Conservation (phyloP, 2,329 filamentous ascomycete species). For the Trichothecium sympodiale region DNA sequence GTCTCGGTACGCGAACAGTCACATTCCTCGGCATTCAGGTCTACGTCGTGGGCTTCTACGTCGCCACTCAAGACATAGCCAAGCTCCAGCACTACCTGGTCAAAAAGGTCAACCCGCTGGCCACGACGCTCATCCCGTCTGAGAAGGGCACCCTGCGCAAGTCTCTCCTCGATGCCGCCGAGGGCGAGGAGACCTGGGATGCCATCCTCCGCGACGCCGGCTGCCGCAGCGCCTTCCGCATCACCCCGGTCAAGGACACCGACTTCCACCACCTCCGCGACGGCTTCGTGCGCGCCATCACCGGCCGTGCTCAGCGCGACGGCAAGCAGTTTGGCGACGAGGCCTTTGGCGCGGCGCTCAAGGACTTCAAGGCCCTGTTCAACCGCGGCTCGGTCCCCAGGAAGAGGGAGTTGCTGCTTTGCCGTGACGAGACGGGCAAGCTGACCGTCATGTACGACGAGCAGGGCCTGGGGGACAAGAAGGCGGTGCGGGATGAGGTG, state of each 20-base stretch:
- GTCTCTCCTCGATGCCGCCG: conserved; percentile 56
- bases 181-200: conserved; percentile 66
- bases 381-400: conserved; percentile 72
- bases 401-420: conserved; percentile 63
- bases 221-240: conserved; percentile 68
- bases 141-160: conserved; percentile 68
- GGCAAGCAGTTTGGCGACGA: conserved; percentile 53
- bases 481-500: conserved; percentile 30
- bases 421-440: conserved; percentile 52
- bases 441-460: conserved; percentile 59
- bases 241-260: conserved; percentile 85
- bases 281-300: conserved; percentile 79
- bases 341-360: conserved; percentile 62
- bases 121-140: conserved; percentile 70
- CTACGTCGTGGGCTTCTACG: conserved; percentile 88
- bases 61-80: conserved; percentile 73
- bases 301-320: conserved; percentile 53
- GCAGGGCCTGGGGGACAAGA: conserved; percentile 41
- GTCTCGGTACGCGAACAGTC: conserved; percentile 78
- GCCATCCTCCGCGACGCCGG: conserved; percentile 53
- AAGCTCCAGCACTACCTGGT: conserved; percentile 70
- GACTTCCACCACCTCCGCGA: conserved; percentile 90
- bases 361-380: conserved; percentile 72
- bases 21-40: conserved; percentile 86
- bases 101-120: conserved; percentile 62